These are phyloP conservation scores for Aspergillus tubingensis DNA, from an alignment of 2,329 filamentous ascomycete species.

Conservation along the genomic window DNA sequence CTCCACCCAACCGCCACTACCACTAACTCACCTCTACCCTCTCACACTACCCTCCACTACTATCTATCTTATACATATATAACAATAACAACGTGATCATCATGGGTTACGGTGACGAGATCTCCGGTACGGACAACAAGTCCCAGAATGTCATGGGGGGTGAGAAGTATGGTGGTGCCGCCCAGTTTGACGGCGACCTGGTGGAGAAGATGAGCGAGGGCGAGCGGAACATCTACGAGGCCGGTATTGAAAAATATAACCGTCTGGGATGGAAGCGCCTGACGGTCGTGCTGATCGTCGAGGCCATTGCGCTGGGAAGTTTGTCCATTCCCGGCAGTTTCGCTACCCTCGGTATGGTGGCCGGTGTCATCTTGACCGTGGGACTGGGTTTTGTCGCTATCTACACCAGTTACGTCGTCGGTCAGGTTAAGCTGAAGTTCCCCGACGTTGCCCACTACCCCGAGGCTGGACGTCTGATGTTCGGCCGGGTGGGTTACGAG, in stretches of 20 bases:
- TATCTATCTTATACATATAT: background rate
- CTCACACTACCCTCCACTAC: background rate
- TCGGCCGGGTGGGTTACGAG: slow-evolving; percentile 47
- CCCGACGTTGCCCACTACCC: slow-evolving; percentile 48
- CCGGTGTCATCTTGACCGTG: slow-evolving; percentile 47
- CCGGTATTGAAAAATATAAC: slow-evolving; percentile 26
- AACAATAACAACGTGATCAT: background rate
- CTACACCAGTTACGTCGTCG: slow-evolving; percentile 46
- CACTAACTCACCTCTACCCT: background rate
- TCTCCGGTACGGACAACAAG: slow-evolving; percentile 16
- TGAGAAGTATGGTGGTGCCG: slow-evolving; percentile 10
- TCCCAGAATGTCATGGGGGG: slow-evolving; percentile 10
- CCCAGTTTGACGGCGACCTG: slow-evolving; percentile 22
- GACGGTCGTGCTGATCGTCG: slow-evolving; percentile 53
- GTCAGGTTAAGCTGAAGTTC: slow-evolving; percentile 41
- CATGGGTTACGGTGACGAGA: slow-evolving; percentile 17
- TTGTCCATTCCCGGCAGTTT: slow-evolving; percentile 50
- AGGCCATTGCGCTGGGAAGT: slow-evolving; percentile 52
- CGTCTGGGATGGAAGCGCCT: slow-evolving; percentile 54
- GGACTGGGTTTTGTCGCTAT: slow-evolving; percentile 44
- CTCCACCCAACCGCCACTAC: background rate
- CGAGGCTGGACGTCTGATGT: slow-evolving; percentile 47
- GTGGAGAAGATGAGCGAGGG: slow-evolving; percentile 25
- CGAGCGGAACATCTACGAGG: slow-evolving; percentile 23
- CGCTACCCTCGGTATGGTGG: slow-evolving; percentile 50